Conservation (phyloP, 257 asterid species). For the Przewalskia tangutica region DNA sequence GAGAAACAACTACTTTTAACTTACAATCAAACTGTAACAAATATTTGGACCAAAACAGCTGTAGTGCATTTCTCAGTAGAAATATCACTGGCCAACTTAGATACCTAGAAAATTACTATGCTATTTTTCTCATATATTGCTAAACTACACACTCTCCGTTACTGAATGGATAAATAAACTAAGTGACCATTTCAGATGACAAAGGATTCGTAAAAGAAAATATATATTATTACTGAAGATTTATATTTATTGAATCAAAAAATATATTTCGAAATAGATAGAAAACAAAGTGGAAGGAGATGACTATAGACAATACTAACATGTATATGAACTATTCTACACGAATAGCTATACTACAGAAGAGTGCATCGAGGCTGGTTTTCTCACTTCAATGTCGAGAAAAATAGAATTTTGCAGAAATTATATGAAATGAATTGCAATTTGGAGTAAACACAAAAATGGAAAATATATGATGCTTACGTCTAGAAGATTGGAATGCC, state of each 20-base stretch:
- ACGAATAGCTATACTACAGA: neutral
- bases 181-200: neutral
- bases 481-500: conserved; percentile 77
- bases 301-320: neutral
- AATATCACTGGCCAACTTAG: neutral
- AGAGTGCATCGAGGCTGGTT: neutral
- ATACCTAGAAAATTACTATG: neutral
- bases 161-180: neutral
- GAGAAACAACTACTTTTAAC: too few species aligned
- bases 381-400: neutral
- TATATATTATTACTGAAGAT: neutral
- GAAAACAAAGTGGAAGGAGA: neutral
- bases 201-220: neutral
- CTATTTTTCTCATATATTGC: neutral
- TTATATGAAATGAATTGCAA: neutral
- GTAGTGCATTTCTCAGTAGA: neutral
- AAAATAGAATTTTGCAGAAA: neutral
- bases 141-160: neutral
- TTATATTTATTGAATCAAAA: neutral
- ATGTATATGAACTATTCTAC: neutral
- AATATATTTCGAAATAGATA: neutral
- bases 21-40: too few species aligned
- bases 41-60: neutral
- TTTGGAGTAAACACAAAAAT: neutral
- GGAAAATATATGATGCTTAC: conserved; percentile 24